Percentiles rank a stretch among this genome's conserved stretches.
Evolutionary conservation across 75 land plant genomes (phyloP).

Genomic region (Cupressus sempervirens): DNA sequence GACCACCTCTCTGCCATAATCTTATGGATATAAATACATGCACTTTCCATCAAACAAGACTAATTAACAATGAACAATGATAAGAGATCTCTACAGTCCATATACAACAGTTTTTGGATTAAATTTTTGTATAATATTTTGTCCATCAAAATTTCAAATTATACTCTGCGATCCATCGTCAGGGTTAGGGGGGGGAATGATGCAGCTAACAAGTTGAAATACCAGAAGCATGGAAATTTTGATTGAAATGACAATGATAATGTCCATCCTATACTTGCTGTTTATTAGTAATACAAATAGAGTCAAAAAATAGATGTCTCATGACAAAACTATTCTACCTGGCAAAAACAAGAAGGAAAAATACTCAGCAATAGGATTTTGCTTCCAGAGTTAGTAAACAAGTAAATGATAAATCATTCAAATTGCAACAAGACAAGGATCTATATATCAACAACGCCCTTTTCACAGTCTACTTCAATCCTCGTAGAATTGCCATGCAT

Average conservation of each 20-base stretch:
- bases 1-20: not conserved
- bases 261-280: not conserved
- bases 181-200: no score
- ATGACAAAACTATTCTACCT: not conserved
- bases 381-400: not conserved
- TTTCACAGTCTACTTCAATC: not conserved
- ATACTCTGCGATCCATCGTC: not conserved
- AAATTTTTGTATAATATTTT: no score
- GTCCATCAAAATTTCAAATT: no score
- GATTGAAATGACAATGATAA: not conserved
- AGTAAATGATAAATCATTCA: not conserved
- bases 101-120: no score
- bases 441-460: not conserved
- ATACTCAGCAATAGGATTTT: not conserved
- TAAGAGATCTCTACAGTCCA: no score
- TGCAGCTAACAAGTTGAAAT: not conserved
- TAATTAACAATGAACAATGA: no score
- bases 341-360: not conserved
- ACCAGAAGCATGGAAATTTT: not conserved
- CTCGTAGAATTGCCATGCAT: not conserved
- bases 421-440: not conserved
- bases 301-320: not conserved
- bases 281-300: not conserved
- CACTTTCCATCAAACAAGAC: not conserved
- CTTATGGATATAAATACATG: not conserved